Conservation (phyloP, 257 asterid genomes). For the Solanum gracilifrons region DNA sequence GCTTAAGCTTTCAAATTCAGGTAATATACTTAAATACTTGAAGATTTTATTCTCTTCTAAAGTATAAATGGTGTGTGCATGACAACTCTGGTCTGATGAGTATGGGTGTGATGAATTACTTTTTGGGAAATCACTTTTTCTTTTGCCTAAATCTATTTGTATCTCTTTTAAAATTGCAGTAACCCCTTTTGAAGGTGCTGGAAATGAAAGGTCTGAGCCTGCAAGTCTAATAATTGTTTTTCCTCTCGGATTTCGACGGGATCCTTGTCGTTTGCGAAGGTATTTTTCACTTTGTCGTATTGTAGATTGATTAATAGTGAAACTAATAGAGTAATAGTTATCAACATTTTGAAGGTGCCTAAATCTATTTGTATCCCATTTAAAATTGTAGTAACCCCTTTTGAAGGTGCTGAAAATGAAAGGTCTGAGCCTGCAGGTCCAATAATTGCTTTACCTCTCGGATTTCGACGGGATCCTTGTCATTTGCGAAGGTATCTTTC, state of each 20-base stretch:
- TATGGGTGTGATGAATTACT: no score
- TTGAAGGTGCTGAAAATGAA: conserved; percentile 72
- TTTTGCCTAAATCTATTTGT: no score
- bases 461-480: conserved; percentile 76
- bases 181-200: conserved; percentile 71
- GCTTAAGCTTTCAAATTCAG: no score
- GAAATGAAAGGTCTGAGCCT: conserved; percentile 60
- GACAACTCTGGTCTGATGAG: no score
- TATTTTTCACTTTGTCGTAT: conserved; percentile 5
- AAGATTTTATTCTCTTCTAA: no score
- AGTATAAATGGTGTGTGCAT: no score
- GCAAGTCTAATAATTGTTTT: conserved; percentile 66
- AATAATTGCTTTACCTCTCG: conserved; percentile 62
- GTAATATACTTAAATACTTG: no score
- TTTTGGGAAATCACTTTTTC: no score
- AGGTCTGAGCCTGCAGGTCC: conserved; percentile 65
- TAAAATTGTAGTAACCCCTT: conserved; percentile 19
- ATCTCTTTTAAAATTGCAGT: no score
- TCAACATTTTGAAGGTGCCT: background rate
- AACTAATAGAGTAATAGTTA: background rate
- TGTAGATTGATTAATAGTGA: background rate
- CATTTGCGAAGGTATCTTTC: conserved; percentile 62
- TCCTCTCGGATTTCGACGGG: conserved; percentile 49
- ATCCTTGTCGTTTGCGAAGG: conserved; percentile 91
- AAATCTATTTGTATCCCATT: no score